Percentiles rank a stretch among this genome's conserved stretches.
Evolutionary conservation across 2,329 filamentous ascomycete species (phyloP).

Genomic region (Madurella mycetomatis): DNA sequence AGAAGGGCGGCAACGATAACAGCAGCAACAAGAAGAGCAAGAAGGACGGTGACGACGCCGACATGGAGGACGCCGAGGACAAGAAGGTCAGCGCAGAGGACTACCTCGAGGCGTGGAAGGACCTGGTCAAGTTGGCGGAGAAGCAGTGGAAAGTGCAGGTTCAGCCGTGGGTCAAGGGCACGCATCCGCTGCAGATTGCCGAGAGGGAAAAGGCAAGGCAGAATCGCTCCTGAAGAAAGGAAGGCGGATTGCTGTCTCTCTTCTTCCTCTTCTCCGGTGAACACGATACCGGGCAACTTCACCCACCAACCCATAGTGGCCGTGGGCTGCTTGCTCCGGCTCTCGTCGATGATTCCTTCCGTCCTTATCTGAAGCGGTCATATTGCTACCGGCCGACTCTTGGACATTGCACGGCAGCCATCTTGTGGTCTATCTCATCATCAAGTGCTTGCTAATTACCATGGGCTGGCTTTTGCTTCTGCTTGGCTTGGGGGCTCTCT

Average conservation of each 20-base stretch:
- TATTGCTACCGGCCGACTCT: not conserved
- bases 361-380: not conserved
- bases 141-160: conserved; percentile 60
- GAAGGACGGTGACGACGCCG: conserved; percentile 40
- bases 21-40: conserved; percentile 34
- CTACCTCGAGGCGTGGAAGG: conserved; percentile 60
- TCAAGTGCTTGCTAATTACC: not conserved
- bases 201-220: conserved; percentile 9
- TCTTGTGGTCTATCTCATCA: not conserved
- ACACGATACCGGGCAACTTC: not conserved
- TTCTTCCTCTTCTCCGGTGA: not conserved
- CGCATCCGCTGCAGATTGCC: conserved; percentile 25
- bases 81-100: conserved; percentile 52
- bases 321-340: not conserved
- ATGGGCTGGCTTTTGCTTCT: conserved; percentile 1
- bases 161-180: conserved; percentile 30
- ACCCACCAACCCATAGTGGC: not conserved
- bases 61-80: conserved; percentile 42
- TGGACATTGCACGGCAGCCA: not conserved
- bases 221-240: not conserved
- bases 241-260: too few species aligned
- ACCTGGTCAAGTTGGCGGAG: conserved; percentile 61
- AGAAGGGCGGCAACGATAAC: conserved; percentile 47
- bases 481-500: conserved; percentile 13
- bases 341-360: conserved; percentile 5